Evolutionary conservation across 116 monocot genomes (phyloP).

Genomic region (Papilionanthe hybrid): DNA sequence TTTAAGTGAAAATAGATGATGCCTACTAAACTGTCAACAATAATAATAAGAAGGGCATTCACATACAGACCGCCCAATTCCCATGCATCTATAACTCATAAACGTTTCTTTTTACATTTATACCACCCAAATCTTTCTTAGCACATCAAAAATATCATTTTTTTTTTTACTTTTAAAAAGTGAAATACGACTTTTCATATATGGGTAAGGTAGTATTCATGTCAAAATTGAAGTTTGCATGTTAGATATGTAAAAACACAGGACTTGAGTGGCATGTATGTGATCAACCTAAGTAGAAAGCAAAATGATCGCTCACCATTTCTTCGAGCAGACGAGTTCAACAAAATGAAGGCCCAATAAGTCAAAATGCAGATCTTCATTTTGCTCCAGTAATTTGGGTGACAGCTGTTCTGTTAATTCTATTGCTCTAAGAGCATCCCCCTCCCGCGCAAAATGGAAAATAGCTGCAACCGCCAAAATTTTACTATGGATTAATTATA

Average conservation of each 20-base stretch:
- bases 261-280: too few species aligned
- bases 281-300: neutral
- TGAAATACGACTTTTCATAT: too few species aligned
- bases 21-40: neutral
- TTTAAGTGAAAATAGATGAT: slow-evolving; percentile 12
- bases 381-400: slow-evolving; percentile 68
- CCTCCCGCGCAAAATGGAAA: slow-evolving; percentile 62
- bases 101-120: too few species aligned
- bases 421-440: slow-evolving; percentile 77
- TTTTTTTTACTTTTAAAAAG: too few species aligned
- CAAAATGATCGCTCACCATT: slow-evolving; percentile 48
- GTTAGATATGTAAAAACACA: too few species aligned
- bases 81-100: too few species aligned
- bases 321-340: slow-evolving; percentile 54
- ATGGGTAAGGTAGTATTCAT: too few species aligned
- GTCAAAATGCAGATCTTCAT: slow-evolving; percentile 89
- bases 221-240: too few species aligned
- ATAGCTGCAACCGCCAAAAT: slow-evolving; percentile 46
- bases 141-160: too few species aligned
- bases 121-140: too few species aligned
- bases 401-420: slow-evolving; percentile 76
- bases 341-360: slow-evolving; percentile 91
- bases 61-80: too few species aligned
- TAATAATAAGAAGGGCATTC: neutral
- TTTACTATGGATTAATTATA: neutral